Evolutionary conservation across 176 grass and related monocot species (phyloP).

Genomic region (Musa troglodytarum): DNA sequence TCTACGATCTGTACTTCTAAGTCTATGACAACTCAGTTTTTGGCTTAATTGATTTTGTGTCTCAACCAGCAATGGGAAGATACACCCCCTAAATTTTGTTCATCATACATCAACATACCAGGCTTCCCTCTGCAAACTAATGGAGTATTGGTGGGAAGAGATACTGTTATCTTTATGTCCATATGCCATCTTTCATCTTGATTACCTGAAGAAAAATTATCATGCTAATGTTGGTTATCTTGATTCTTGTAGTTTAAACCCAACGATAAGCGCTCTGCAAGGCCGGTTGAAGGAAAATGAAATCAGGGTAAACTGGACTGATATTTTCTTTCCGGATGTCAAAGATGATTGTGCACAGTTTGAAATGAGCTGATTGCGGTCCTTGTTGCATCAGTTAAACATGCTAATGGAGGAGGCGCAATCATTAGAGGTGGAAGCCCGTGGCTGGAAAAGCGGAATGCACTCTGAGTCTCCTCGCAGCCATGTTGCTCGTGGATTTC

Average conservation of each 20-base stretch:
- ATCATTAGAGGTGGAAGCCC: conserved; percentile 38
- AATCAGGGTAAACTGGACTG: conserved; percentile 56
- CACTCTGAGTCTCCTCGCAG: conserved; percentile 31
- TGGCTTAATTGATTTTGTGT: not conserved
- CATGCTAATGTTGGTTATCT: conserved; percentile 1
- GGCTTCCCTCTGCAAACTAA: conserved; percentile 91
- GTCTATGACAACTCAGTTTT: not conserved
- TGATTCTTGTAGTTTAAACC: conserved; percentile 58
- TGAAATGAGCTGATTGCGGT: conserved; percentile 15
- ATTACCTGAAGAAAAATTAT: not conserved
- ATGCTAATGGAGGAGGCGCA: conserved; percentile 49
- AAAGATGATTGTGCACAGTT: not conserved
- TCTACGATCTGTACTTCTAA: not conserved
- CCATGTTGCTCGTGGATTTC: conserved; percentile 14
- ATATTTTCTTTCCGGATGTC: conserved; percentile 1
- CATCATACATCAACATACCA: conserved; percentile 91
- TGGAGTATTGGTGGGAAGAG: conserved; percentile 72
- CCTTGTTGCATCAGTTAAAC: conserved; percentile 28
- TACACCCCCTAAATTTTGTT: conserved; percentile 83
- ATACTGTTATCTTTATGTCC: conserved; percentile 10
- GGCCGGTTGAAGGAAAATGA: conserved; percentile 85
- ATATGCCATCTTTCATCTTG: not conserved
- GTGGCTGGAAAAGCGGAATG: conserved; percentile 4
- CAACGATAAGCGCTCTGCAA: conserved; percentile 59
- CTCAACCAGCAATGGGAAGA: conserved; percentile 63